Conservation (phyloP, 2,329 filamentous ascomycete species). For the Lojkania enalia region DNA sequence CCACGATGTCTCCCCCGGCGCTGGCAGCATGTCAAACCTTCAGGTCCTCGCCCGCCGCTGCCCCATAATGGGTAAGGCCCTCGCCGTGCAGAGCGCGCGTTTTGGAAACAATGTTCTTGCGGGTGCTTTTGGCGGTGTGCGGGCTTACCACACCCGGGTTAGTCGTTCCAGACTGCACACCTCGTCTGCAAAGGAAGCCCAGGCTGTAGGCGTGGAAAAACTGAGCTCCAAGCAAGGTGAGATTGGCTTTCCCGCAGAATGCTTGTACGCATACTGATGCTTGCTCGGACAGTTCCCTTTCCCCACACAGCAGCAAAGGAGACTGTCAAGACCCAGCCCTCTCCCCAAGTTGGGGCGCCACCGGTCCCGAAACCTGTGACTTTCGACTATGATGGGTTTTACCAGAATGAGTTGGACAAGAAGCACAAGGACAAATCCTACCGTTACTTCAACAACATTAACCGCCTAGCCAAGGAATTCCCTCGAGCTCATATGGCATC, state of each 20-base stretch:
- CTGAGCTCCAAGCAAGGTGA: slow-evolving; percentile 48
- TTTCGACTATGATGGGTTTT: slow-evolving; percentile 92
- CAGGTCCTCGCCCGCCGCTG: slow-evolving; percentile 93
- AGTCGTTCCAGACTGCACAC: slow-evolving; percentile 80
- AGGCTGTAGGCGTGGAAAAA: slow-evolving; percentile 65
- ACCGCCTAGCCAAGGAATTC: slow-evolving; percentile 93
- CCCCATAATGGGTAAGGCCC: slow-evolving; percentile 97
- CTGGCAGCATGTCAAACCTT: slow-evolving; percentile 94
- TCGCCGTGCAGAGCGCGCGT: slow-evolving; percentile 75
- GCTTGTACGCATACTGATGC: slow-evolving; percentile 12
- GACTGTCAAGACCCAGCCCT: slow-evolving; percentile 22
- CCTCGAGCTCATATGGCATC: slow-evolving; percentile 89
- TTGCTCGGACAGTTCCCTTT: slow-evolving; percentile 36
- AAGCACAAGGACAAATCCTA: slow-evolving; percentile 99
- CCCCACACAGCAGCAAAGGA: slow-evolving; percentile 30
- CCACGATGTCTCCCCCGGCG: slow-evolving; percentile 72
- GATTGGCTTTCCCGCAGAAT: slow-evolving; percentile 13
- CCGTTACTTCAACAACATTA: slow-evolving; percentile 99
- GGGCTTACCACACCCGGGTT: slow-evolving; percentile 54
- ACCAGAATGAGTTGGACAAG: slow-evolving; percentile 86
- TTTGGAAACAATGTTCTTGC: slow-evolving; percentile 51
- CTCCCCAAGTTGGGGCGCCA: slow-evolving; percentile 45
- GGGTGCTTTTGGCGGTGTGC: slow-evolving; percentile 54
- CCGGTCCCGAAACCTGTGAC: slow-evolving; percentile 57
- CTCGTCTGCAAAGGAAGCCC: slow-evolving; percentile 74